Evolutionary conservation across 768 basidiomycete genomes (phyloP), one percentile per base, ranked within the genome.

Genomic region (Xanthoconium purpureum): DNA sequence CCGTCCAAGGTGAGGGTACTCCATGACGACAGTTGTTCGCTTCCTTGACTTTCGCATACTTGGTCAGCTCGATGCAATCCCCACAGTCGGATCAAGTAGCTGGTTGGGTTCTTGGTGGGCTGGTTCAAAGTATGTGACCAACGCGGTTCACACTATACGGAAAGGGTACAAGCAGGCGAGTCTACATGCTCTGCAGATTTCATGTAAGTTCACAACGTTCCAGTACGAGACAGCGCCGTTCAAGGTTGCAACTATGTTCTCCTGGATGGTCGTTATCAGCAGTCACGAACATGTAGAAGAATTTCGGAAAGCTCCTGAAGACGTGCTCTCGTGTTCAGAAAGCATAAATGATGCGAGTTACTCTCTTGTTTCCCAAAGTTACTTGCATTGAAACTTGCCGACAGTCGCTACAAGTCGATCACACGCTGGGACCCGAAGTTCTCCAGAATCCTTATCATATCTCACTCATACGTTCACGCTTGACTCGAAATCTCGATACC

Each of bases 361-460:
- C 39, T 24, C 9, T 42, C 2, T 24, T 20, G 20, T 18, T 11
- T 8, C 10, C 9, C 1, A 24, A 24, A 24, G 24, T 24, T 24
- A 11, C 18, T 42, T 24, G 10, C 18, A 5, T 20, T 12, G 18
- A 20, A 42, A 7, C 11, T 37, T 2, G 0, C 38, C 14, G 18
- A 18, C 37, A 83, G 81, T 24, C 56, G 2, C 6, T 80, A 13
- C 74, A 77, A 30, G 53, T 62, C 11, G 65, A 71, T 3, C 73
- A 78, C 54, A 77, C 76, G 0, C 36, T 83, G 0, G 75, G 76
- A 0, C 56, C 57, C 2, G 63, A 71, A 38, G 47, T 75, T n/a
- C 37, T 56, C 13, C 45, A 67, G 0, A 63, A 73, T 43, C 49
- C 35, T 1, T 72, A 71, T 50, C 75, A 76, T 42, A 46, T 64